Evolutionary conservation across 306 rosid genomes (phyloP).

Genomic region (Bauhinia variegata): DNA sequence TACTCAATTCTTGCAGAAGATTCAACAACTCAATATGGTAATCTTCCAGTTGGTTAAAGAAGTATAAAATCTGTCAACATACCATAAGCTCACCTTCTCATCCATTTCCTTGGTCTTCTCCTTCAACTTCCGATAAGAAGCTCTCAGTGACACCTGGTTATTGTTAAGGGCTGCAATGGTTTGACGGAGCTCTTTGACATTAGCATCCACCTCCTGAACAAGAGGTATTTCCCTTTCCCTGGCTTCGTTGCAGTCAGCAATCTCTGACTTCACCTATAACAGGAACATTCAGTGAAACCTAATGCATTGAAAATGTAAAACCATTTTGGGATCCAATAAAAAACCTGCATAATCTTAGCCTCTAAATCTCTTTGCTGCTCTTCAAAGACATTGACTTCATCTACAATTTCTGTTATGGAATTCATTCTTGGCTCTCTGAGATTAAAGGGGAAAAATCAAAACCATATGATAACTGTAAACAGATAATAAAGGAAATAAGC

Average conservation of each 20-base stretch:
- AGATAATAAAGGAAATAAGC: background rate
- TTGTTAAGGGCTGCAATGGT: constrained; percentile 68
- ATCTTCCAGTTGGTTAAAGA: constrained; percentile 14
- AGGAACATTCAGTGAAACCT: constrained; percentile 18
- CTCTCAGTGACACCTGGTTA: constrained; percentile 65
- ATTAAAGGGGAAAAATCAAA: background rate
- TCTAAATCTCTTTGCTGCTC: constrained; percentile 53
- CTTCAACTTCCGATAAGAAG: constrained; percentile 61
- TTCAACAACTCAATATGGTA: constrained; percentile 4
- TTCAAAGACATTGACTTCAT: constrained; percentile 56
- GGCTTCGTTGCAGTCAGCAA: constrained; percentile 58
- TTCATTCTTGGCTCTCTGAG: constrained; percentile 61
- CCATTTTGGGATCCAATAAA: constrained; percentile 1
- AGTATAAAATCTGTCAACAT: background rate
- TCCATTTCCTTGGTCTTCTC: constrained; percentile 73
- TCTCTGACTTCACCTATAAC: constrained; percentile 66
- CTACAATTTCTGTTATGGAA: constrained; percentile 51
- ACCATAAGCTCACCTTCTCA: constrained; percentile 62
- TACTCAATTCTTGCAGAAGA: background rate
- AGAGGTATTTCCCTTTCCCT: constrained; percentile 73
- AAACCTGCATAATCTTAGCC: constrained; percentile 63
- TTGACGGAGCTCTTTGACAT: constrained; percentile 74
- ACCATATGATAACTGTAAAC: background rate
- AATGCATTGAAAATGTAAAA: background rate
- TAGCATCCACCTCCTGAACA: constrained; percentile 70